phyloP scores from a whole-genome alignment of 2,329 filamentous ascomycete genomes.

The Fusarium anguioides region DNA sequence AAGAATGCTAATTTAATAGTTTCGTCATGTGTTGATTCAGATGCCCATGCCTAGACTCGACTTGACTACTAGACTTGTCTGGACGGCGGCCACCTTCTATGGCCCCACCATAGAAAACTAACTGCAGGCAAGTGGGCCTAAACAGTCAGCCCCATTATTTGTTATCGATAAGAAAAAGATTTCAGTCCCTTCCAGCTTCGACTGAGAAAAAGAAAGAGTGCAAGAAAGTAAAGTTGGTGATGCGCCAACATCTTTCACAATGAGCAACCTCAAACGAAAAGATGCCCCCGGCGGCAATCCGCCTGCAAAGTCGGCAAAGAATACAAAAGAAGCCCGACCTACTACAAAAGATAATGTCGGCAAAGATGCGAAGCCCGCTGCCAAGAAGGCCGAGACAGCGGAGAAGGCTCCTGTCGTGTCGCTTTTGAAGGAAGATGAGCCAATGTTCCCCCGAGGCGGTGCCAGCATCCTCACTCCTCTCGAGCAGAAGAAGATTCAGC shows the following conservation, averaged over 20 bases:
- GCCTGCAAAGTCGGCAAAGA: constrained; percentile 61
- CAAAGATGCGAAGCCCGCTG: constrained; percentile 46
- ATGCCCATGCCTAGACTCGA: constrained; percentile 21
- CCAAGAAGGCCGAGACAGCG: constrained; percentile 49
- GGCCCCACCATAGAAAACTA: constrained; percentile 12
- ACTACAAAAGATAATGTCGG: constrained; percentile 57
- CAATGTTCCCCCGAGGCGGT: constrained; percentile 91
- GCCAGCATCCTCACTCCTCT: constrained; percentile 90
- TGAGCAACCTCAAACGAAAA: constrained; percentile 70
- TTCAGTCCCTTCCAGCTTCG: constrained; percentile 6
- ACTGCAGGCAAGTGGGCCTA: constrained; percentile 3
- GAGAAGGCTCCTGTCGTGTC: constrained; percentile 55
- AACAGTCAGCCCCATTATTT: constrained; percentile 2
- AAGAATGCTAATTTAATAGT: constrained; percentile 17
- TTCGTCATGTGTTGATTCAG: constrained; percentile 39
- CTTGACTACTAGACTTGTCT: constrained; percentile 2
- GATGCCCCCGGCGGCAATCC: constrained; percentile 64
- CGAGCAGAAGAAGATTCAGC: constrained; percentile 95
- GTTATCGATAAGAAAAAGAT: constrained; percentile 29
- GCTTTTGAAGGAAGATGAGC: constrained; percentile 79
- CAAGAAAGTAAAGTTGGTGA: constrained; percentile 42
- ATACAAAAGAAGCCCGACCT: constrained; percentile 58
- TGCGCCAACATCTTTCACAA: constrained; percentile 51
- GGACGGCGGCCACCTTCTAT: background rate
- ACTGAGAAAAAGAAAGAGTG: constrained; percentile 22